phyloP scores from a whole-genome alignment of 441 rosid species.

The Erodium trifolium region DNA sequence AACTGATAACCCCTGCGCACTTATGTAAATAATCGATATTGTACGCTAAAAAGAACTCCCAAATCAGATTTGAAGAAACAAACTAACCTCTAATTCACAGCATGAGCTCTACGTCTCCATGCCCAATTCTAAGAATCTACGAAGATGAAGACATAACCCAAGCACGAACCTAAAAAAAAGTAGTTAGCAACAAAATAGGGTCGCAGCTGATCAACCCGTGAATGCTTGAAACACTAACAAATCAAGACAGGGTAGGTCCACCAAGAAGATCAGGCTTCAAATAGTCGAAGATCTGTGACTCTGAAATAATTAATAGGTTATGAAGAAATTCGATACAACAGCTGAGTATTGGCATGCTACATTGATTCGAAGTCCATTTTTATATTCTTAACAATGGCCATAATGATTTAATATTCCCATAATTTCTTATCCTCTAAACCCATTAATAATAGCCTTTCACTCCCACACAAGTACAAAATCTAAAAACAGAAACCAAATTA shows the following conservation, averaged over 20 bases:
- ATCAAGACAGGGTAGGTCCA: conserved; percentile 1
- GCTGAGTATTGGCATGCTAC: not conserved
- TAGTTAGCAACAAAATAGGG: too few relatives aligned
- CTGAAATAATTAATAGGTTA: conserved; percentile 7
- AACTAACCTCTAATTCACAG: too few relatives aligned
- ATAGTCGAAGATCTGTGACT: conserved; percentile 14
- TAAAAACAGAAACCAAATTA: not conserved
- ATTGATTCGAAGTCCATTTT: conserved; percentile 7
- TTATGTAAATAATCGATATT: too few relatives aligned
- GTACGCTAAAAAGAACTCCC: too few relatives aligned
- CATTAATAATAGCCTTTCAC: not conserved
- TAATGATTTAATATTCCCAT: not conserved
- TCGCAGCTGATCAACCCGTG: too few relatives aligned
- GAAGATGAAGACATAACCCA: too few relatives aligned
- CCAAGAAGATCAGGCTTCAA: conserved; percentile 15
- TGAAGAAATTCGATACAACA: not conserved
- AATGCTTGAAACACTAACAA: too few relatives aligned
- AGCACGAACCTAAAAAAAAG: too few relatives aligned
- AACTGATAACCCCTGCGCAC: too few relatives aligned
- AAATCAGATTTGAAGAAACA: too few relatives aligned
- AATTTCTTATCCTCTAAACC: not conserved
- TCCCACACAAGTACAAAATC: not conserved
- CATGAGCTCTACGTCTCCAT: too few relatives aligned
- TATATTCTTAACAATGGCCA: conserved; percentile 5
- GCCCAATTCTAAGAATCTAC: too few relatives aligned